A percentile compares a stretch with the other conserved stretches of the same genome.
These are phyloP conservation scores for Aspergillus udagawae DNA, from an alignment of 2,329 filamentous ascomycete genomes.

Conservation along the genomic window DNA sequence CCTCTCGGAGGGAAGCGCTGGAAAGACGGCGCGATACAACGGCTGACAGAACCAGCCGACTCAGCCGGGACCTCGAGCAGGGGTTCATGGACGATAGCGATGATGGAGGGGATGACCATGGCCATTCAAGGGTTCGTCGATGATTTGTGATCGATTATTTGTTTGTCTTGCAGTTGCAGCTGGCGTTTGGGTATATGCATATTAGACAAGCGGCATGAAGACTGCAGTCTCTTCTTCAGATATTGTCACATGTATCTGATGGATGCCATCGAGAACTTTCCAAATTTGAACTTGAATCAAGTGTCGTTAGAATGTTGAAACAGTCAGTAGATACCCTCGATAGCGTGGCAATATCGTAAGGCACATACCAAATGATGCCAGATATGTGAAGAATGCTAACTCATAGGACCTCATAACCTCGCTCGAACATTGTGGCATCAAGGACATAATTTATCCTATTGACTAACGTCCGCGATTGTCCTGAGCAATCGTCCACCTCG, in stretches of 20 bases:
- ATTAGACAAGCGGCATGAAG: background rate
- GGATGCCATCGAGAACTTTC: background rate
- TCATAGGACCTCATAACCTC: background rate
- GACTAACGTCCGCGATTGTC: background rate
- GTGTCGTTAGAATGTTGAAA: background rate
- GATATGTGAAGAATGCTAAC: background rate
- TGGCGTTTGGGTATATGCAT: conserved; percentile 4
- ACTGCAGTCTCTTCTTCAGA: background rate
- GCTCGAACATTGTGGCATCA: background rate
- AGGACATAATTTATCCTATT: background rate
- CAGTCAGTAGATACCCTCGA: background rate
- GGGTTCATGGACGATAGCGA: conserved; percentile 72
- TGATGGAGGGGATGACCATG: conserved; percentile 46
- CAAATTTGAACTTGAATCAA: background rate
- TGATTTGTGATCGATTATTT: conserved; percentile 6
- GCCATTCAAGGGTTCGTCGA: conserved; percentile 18
- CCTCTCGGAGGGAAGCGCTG: conserved; percentile 41
- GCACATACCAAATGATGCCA: background rate
- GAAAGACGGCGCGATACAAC: conserved; percentile 42
- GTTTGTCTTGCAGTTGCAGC: background rate
- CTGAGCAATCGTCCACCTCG: too few species aligned
- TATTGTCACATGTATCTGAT: background rate
- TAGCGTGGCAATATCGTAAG: background rate
- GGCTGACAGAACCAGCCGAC: conserved; percentile 46
- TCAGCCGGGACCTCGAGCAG: conserved; percentile 77